Base-by-base conservation (phyloP, 2,329 filamentous ascomycete species). In the Botryotinia narcissicola region DNA sequence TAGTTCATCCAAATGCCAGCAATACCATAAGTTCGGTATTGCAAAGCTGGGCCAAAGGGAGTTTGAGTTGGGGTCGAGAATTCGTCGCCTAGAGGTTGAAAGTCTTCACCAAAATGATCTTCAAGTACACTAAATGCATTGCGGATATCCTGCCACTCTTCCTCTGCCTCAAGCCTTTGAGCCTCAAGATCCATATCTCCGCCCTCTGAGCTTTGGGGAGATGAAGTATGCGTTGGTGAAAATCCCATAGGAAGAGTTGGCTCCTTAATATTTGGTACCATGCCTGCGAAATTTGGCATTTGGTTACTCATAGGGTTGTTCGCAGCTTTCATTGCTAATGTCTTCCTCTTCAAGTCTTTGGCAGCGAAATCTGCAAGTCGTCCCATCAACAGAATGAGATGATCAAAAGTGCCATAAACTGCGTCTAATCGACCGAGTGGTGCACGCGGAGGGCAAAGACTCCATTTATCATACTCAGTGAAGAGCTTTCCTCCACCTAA, bases 1-100 rank as follows among this genome's bases (percentile, higher is more conserved):
- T 93, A 95, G 76, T 95, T 92, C 80, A 93, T 90, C 93, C 94
- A 97, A 35, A 98, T 86, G 48, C 93, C 92, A 4, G 93, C 93
- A 75, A 98, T 92, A n/a, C 92, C 91, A 81, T 94, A 95, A 2
- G 93, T 95, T 44, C 93, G 89, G 80, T 97, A 98, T 76, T 94
- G 90, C 10, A 94, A 84, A 0, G 93, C 92, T 3, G 89, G 88
- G 0, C 96, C 95, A 79, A 98, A 99, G 0, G 95, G 94, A 1
- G 94, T 91, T 75, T 88, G 82, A 66, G 90, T 86, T 70, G 89
- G 82, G 73, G 87, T 85, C 59, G 84, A 86, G 71, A 90, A 89
- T 75, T 96, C 93, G 3, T 90, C 84, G 3, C 89, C 87, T 32
- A 98, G 83, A 1, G 93, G 91, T 75, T 92, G 88, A 81, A 97